Percentiles rank a stretch among this genome's conserved stretches.
phyloP scores from a whole-genome alignment of 345 rosid genomes.

The Populus simonii region DNA sequence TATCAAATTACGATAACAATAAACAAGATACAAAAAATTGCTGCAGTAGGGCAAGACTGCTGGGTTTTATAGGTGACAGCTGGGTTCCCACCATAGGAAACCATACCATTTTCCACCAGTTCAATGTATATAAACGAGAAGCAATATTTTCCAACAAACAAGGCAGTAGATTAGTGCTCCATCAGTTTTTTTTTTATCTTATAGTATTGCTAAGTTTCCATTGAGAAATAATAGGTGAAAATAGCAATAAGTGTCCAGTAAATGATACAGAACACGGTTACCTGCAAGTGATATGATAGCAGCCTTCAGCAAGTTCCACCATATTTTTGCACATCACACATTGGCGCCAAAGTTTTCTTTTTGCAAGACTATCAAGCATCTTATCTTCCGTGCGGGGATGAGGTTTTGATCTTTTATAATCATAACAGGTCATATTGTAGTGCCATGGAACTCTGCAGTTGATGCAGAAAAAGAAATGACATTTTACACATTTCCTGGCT shows the following conservation, averaged over 20 bases:
- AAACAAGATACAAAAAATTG: neutral
- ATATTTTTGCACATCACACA: slow-evolving; percentile 47
- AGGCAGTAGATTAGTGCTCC: too few species aligned
- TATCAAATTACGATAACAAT: neutral
- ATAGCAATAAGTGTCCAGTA: too few species aligned
- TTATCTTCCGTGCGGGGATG: slow-evolving; percentile 37
- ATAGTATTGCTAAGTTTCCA: too few species aligned
- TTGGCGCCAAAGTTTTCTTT: slow-evolving; percentile 41
- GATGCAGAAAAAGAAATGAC: slow-evolving; percentile 49
- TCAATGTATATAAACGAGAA: too few species aligned
- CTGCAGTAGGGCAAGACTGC: neutral
- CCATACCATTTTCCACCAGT: too few species aligned
- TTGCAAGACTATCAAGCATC: slow-evolving; percentile 43
- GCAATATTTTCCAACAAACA: too few species aligned
- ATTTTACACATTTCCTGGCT: slow-evolving; percentile 66
- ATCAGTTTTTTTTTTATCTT: too few species aligned
- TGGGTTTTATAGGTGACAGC: too few species aligned
- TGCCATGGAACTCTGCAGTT: slow-evolving; percentile 84
- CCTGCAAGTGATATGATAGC: slow-evolving; percentile 68
- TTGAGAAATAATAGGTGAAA: too few species aligned
- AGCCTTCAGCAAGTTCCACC: slow-evolving; percentile 52
- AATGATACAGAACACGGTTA: slow-evolving; percentile 14
- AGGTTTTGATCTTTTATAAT: slow-evolving; percentile 43
- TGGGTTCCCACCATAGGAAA: too few species aligned
- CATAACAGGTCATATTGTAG: slow-evolving; percentile 37